Conservation (phyloP, 441 rosid genomes). For the Erysimum cheiri region DNA sequence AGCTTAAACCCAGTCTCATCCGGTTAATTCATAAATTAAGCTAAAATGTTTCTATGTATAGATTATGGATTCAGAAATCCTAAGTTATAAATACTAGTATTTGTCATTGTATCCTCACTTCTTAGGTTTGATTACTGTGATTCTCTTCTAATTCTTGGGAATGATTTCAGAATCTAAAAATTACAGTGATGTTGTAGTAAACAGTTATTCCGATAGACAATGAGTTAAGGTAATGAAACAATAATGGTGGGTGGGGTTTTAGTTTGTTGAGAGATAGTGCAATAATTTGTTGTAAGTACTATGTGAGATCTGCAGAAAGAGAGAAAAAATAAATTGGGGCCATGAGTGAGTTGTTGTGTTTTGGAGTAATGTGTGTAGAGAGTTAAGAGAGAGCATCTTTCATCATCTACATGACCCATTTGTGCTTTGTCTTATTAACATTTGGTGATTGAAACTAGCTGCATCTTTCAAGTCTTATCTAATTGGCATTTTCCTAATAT, state of each 20-base stretch:
- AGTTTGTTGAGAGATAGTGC: constrained; percentile 24
- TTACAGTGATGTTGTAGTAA: constrained; percentile 31
- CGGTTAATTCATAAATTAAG: constrained; percentile 48
- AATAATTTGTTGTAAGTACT: constrained; percentile 31
- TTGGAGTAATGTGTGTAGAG: constrained; percentile 38
- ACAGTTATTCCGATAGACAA: constrained; percentile 1
- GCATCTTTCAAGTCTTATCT: constrained; percentile 40
- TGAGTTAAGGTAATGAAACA: constrained; percentile 27
- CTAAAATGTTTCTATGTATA: constrained; percentile 27
- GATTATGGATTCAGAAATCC: constrained; percentile 8
- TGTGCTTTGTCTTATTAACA: constrained; percentile 41
- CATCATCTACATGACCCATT: constrained; percentile 29
- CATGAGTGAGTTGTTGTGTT: constrained; percentile 38
- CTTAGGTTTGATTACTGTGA: constrained; percentile 31
- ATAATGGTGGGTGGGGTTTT: constrained; percentile 40
- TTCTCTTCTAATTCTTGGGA: constrained; percentile 23
- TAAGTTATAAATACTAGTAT: constrained; percentile 29
- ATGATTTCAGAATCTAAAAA: constrained; percentile 22
- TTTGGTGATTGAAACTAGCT: constrained; percentile 36
- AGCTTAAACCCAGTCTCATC: constrained; percentile 95
- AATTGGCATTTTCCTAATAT: constrained; percentile 26
- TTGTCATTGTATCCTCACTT: constrained; percentile 25
- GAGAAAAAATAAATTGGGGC: constrained; percentile 13
- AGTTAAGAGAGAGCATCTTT: constrained; percentile 43
- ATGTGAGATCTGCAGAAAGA: constrained; percentile 23